phyloP scores from a whole-genome alignment of 1,284 basidiomycete genomes.

The Cutaneotrichosporon spelunceum region DNA sequence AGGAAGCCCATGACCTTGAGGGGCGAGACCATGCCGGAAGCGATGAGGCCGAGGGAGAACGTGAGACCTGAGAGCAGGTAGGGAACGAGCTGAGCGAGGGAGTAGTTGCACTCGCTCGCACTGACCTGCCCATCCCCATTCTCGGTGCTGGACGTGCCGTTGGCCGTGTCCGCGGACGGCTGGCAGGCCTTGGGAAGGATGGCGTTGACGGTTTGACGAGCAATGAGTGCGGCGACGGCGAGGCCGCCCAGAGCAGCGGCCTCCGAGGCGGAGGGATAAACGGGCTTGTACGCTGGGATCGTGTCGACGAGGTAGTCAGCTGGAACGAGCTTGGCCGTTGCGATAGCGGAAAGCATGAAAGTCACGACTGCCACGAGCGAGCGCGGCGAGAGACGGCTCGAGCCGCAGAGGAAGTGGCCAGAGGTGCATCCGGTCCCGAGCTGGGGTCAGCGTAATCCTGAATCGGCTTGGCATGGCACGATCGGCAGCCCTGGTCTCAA shows the following conservation, averaged over 20 bases:
- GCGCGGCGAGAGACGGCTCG: slow-evolving; percentile 62
- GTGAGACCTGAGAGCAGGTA: slow-evolving; percentile 56
- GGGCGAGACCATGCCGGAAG: slow-evolving; percentile 60
- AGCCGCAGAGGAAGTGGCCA: slow-evolving; percentile 67
- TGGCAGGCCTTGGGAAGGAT: not conserved
- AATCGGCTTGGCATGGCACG: too few species aligned
- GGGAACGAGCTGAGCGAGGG: slow-evolving; percentile 25
- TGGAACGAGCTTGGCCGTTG: slow-evolving; percentile 53
- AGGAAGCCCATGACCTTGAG: slow-evolving; percentile 61
- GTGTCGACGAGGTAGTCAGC: slow-evolving; percentile 12
- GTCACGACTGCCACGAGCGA: slow-evolving; percentile 56
- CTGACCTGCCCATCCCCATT: too few species aligned
- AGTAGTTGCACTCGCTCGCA: slow-evolving; percentile 24
- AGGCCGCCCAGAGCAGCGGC: slow-evolving; percentile 44
- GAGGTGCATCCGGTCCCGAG: slow-evolving; percentile 21
- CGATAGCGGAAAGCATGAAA: slow-evolving; percentile 59
- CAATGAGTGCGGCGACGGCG: slow-evolving; percentile 56
- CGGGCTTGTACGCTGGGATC: slow-evolving; percentile 16
- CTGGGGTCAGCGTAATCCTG: slow-evolving; percentile 15
- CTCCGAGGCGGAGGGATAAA: slow-evolving; percentile 9
- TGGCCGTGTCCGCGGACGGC: not conserved
- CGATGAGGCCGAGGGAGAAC: slow-evolving; percentile 60
- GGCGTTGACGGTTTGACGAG: not conserved
- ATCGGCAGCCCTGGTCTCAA: too few species aligned
- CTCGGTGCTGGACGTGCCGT: not conserved